phyloP scores from a whole-genome alignment of 768 basidiomycete genomes.

The Suillus clintonianus region DNA sequence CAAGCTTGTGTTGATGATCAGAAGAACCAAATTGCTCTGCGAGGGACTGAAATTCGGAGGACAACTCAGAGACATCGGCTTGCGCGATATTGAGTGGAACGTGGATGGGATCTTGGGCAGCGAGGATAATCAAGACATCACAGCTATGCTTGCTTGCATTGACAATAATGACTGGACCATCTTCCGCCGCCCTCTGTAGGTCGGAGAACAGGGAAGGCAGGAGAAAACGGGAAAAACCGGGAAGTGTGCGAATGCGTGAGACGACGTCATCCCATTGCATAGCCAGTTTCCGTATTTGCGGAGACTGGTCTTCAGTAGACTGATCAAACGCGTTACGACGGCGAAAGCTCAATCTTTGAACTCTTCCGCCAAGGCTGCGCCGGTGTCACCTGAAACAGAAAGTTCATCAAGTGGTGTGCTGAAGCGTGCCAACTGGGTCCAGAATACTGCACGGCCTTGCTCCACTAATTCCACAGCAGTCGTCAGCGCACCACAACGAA shows the following conservation, averaged over 20 bases:
- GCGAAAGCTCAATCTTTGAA: slow-evolving; percentile 13
- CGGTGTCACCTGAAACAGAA: slow-evolving; percentile 10
- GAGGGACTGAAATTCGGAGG: not conserved
- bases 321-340: not conserved
- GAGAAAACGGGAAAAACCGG: slow-evolving; percentile 14
- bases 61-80: not conserved
- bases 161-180: slow-evolving; percentile 4
- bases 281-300: slow-evolving; percentile 13
- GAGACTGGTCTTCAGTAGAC: slow-evolving; percentile 13
- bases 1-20: not conserved
- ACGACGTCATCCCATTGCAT: slow-evolving; percentile 20
- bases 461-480: slow-evolving; percentile 37
- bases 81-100: not conserved
- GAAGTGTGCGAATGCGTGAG: slow-evolving; percentile 19
- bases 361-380: slow-evolving; percentile 20
- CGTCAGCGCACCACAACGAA: slow-evolving; percentile 13
- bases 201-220: slow-evolving; percentile 7
- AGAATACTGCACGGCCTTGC: slow-evolving; percentile 30
- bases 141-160: slow-evolving; percentile 2
- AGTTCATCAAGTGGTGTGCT: slow-evolving; percentile 13
- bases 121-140: slow-evolving; percentile 7
- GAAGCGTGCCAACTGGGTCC: slow-evolving; percentile 29
- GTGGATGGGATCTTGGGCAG: not conserved
- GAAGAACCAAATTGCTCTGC: not conserved
- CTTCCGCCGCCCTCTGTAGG: slow-evolving; percentile 2